phyloP scores from a whole-genome alignment of 1,139 yeast species.

The Suhomyces yuchorum region DNA sequence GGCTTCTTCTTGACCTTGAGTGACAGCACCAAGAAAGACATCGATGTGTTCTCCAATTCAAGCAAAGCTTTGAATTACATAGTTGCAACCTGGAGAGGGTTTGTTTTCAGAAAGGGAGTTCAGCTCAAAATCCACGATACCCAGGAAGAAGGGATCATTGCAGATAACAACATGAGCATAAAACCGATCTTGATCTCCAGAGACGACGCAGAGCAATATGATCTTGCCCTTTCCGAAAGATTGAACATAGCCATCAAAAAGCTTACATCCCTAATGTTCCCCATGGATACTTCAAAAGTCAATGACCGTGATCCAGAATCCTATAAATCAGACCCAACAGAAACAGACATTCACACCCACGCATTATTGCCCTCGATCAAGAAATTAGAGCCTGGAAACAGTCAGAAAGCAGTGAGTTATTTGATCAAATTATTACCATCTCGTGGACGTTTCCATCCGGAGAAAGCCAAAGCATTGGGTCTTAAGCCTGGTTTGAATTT shows the following conservation, averaged over 20 bases:
- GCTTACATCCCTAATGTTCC: constrained; percentile 51
- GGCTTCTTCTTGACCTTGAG: constrained; percentile 85
- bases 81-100: constrained; percentile 81
- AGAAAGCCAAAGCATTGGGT: constrained; percentile 67
- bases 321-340: constrained; percentile 43
- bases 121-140: constrained; percentile 49
- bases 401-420: constrained; percentile 52
- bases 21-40: constrained; percentile 67
- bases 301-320: constrained; percentile 43
- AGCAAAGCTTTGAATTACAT: constrained; percentile 51
- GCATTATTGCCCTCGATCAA: constrained; percentile 35
- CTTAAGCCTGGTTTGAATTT: constrained; percentile 66
- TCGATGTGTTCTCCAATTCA: constrained; percentile 41
- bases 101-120: constrained; percentile 82
- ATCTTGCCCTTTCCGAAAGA: not conserved
- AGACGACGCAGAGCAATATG: constrained; percentile 1
- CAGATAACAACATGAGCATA: constrained; percentile 56
- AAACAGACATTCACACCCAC: constrained; percentile 46
- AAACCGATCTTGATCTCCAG: constrained; percentile 47
- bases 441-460: constrained; percentile 75
- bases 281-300: constrained; percentile 42
- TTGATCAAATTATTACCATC: constrained; percentile 64
- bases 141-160: constrained; percentile 35
- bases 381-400: constrained; percentile 17
- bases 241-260: constrained; percentile 31